Evolutionary conservation across 805 yeast genomes (phyloP), one percentile per base, ranked within the genome.

Genomic region (Ogataea methanolica): DNA sequence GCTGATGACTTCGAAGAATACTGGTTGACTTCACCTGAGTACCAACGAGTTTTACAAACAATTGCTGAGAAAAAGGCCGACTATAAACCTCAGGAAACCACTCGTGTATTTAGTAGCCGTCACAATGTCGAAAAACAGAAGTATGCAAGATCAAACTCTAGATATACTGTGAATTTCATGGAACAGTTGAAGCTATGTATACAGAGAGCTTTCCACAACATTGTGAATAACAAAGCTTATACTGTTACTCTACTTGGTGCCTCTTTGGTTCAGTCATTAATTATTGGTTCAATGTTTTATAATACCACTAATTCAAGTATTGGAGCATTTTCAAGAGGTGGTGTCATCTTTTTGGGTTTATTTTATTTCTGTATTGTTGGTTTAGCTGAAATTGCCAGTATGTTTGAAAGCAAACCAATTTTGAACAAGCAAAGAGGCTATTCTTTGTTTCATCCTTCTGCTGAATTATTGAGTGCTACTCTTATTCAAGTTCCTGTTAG

Each of bases 251-350:
- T 78, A 36, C 53, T 81, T 41, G 66, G 73, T 34, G 82, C 84
- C 39, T 76, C 80, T 45, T 61, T 75, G 42, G 70, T 76, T 46
- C 80, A 80, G 68, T 79, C 85, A 48, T 67, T 83, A 53, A 66
- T 83, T 57, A 72, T 79, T 47, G 83, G 87, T 43, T 81, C 88
- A 1, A 70, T 80, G 58, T 82, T 74, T 57, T 82, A 72, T 60
- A 76, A 76, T 49, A 72, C 78, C 42, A 68, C 72, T 41, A 65
- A 70, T 5, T 68, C 73, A 6, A 79, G 87, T 0, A 60, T 61
- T 8, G 83, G 85, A 45, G 76, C 83, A 39, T 81, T 77, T 61
- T 75, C 80, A 49, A 74, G 87, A 67, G 82, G 83, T 64, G 85
- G 85, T 60, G 66, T 78, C 37, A 65, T 83, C 63, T 83, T 82